Base-by-base conservation (phyloP, 345 rosid genomes). In the Murraya paniculata region DNA sequence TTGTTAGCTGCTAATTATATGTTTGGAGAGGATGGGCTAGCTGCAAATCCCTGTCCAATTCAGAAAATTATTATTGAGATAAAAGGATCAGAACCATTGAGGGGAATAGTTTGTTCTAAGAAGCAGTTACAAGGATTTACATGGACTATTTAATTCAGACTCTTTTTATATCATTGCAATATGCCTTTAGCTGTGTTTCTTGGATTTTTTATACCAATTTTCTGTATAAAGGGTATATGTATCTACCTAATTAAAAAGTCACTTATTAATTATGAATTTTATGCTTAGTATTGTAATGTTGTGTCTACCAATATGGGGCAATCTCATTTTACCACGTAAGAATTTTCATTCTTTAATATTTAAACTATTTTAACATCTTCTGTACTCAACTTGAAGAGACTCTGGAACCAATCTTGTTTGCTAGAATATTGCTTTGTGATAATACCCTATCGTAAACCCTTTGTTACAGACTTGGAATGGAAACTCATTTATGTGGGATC, bases 401-500 rank as follows among this genome's bases (percentile, higher is more conserved):
- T 19, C 48, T 74, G 41, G 25, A 61, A 19, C 55, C 53, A 55
- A 6, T 31, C 48, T 62, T 50, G 71, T 64, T 75, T 22, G 60
- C 68, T 30, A 22, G 58, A 28, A 7, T 2, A 60, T 10, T 60
- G n/a, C 59, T 56, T 25, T 24, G 39, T 38, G 45, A 0, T 41
- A 48, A 25, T 48, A 19, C 28, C 8, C 5, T 22, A 22, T 53
- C 39, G 4, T 33, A 65, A 65, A 39, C 9, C 5, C 28, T 57
- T 25, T 55, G 3, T 45, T 64, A 64, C 83, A 89, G 91, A 89
- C 84, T 80, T 89, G 84, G 94, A 91, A 69, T 91, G 92, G 92
- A 91, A 91, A 80, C 91, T 91, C 55, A 89, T 86, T 66, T 91
- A 91, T 72, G 94, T 91, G 67, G 94, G 94, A 58, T 91, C 94